A percentile compares a stretch with the other conserved stretches of the same genome.
Conservation (phyloP, 1,139 yeast genomes). For the Scheffersomyces insectosa region DNA sequence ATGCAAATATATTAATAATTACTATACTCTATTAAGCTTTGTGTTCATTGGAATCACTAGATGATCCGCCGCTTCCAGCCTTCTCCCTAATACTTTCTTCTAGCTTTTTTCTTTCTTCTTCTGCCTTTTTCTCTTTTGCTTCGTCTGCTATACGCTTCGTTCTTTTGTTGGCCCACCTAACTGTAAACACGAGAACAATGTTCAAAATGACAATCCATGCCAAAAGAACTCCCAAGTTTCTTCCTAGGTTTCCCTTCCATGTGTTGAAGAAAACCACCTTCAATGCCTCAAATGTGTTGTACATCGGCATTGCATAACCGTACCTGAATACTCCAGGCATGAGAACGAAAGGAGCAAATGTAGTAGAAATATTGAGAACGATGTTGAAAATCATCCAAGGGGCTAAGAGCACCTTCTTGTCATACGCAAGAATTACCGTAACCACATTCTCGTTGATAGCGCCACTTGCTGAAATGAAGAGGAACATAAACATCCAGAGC, state of each 20-base stretch:
- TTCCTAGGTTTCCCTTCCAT: conserved; percentile 56
- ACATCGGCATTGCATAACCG: conserved; percentile 69
- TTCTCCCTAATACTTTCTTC: neutral
- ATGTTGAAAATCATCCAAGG: conserved; percentile 66
- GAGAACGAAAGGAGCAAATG: conserved; percentile 60
- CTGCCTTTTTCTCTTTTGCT: conserved; percentile 6
- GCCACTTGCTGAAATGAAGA: conserved; percentile 62
- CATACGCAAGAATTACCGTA: conserved; percentile 41
- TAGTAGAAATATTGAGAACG: conserved; percentile 58
- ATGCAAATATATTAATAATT: neutral
- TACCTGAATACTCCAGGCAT: conserved; percentile 55
- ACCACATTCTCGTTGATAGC: conserved; percentile 64
- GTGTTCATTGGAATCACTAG: too few species aligned
- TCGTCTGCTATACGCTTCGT: conserved; percentile 5
- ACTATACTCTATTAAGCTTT: too few species aligned
- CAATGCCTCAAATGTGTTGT: conserved; percentile 55
- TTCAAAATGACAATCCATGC: conserved; percentile 60
- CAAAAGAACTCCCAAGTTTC: conserved; percentile 56
- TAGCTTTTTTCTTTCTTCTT: conserved; percentile 3
- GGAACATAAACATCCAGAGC: conserved; percentile 61
- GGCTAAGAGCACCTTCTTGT: conserved; percentile 51
- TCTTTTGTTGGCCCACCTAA: conserved; percentile 5
- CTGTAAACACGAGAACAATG: conserved; percentile 11
- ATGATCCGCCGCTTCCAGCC: neutral
- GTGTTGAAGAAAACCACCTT: conserved; percentile 59